Evolutionary conservation across 768 basidiomycete species (phyloP).

Genomic region (Suillus clintonianus): DNA sequence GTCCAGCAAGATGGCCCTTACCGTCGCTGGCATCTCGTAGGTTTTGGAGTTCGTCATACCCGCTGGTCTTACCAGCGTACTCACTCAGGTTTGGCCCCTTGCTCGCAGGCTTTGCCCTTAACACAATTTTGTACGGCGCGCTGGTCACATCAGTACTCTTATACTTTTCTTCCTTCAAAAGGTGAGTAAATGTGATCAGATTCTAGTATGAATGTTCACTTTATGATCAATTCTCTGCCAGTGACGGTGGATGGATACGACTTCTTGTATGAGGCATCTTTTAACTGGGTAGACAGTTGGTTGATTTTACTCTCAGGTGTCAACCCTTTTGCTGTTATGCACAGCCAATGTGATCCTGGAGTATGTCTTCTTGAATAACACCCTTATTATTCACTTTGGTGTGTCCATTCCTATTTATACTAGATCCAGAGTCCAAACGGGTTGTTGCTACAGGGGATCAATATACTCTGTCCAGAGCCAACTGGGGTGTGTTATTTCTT

Average conservation of each 20-base stretch:
- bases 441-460: constrained; percentile 17
- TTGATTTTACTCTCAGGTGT: constrained; percentile 15
- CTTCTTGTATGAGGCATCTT: constrained; percentile 20
- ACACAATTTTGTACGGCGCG: constrained; percentile 36
- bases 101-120: constrained; percentile 36
- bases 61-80: background rate
- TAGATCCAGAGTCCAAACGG: background rate
- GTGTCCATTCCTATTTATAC: background rate
- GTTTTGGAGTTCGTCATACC: constrained; percentile 4
- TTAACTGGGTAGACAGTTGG: background rate
- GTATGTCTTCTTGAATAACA: constrained; percentile 25
- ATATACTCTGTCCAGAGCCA: constrained; percentile 12
- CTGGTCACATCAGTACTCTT: constrained; percentile 36
- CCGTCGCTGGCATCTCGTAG: constrained; percentile 23
- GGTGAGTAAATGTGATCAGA: constrained; percentile 13
- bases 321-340: constrained; percentile 21
- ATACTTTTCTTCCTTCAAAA: constrained; percentile 30
- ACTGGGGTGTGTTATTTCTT: constrained; percentile 19
- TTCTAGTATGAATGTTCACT: background rate
- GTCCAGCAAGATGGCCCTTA: constrained; percentile 15
- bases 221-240: background rate
- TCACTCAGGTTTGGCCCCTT: constrained; percentile 34
- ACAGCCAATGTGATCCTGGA: constrained; percentile 26
- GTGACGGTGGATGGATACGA: constrained; percentile 23
- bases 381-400: constrained; percentile 28